phyloP scores from a whole-genome alignment of 2,329 filamentous ascomycete species.

The Penicillium occitanis region DNA sequence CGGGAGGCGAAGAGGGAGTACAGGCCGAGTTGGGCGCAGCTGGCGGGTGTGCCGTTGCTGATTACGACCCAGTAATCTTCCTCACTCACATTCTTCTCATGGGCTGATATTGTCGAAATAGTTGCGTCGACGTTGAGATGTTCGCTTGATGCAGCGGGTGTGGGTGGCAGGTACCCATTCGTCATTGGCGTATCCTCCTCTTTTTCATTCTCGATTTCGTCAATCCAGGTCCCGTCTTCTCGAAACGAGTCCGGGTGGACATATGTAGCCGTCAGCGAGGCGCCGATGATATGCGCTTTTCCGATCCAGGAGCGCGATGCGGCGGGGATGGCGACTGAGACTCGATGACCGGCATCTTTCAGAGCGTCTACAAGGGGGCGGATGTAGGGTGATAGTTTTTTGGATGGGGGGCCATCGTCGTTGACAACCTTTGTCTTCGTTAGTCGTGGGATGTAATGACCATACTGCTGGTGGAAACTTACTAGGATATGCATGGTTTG shows the following conservation, averaged over 20 bases:
- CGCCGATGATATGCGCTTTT: conserved; percentile 90
- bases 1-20: conserved; percentile 71
- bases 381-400: conserved; percentile 71
- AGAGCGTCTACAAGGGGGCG: conserved; percentile 68
- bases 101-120: background rate
- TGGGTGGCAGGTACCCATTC: conserved; percentile 7
- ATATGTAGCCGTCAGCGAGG: conserved; percentile 75
- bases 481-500: conserved; percentile 22
- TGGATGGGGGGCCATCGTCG: conserved; percentile 73
- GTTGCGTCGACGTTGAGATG: conserved; percentile 4
- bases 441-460: background rate
- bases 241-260: conserved; percentile 62
- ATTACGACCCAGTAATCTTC: conserved; percentile 65
- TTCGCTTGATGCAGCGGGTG: conserved; percentile 16
- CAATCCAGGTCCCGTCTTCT: conserved; percentile 56
- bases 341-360: conserved; percentile 69
- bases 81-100: background rate
- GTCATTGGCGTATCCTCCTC: background rate
- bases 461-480: background rate
- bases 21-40: conserved; percentile 73
- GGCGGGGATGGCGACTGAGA: conserved; percentile 85
- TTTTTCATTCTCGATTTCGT: background rate
- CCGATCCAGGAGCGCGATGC: conserved; percentile 92
- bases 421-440: conserved; percentile 49
- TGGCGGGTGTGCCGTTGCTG: conserved; percentile 73